Evolutionary conservation across 345 rosid species (phyloP).

Genomic region (Excoecaria agallocha): DNA sequence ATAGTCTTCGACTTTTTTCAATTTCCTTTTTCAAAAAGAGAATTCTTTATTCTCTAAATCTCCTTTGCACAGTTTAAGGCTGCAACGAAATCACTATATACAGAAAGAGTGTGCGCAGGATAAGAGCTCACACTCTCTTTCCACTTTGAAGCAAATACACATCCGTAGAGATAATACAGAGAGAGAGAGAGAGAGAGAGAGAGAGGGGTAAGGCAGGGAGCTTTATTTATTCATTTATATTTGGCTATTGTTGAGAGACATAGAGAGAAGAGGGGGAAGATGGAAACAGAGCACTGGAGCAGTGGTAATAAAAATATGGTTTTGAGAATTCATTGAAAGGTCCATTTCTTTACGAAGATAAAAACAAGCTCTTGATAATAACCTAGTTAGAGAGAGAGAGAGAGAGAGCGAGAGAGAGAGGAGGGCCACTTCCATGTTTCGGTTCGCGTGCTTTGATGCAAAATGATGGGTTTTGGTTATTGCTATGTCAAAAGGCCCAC

Average conservation of each 20-base stretch:
- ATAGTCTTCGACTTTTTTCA: slow-evolving; percentile 9
- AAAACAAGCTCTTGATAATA: slow-evolving; percentile 18
- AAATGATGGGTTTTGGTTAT: slow-evolving; percentile 34
- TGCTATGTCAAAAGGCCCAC: slow-evolving; percentile 40
- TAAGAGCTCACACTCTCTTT: slow-evolving; percentile 62
- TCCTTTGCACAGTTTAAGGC: slow-evolving; percentile 52
- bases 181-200: too few relatives aligned
- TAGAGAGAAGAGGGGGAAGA: slow-evolving; percentile 8
- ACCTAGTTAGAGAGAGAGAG: slow-evolving; percentile 3
- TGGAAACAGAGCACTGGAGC: background rate
- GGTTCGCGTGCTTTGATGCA: slow-evolving; percentile 55
- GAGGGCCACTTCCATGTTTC: slow-evolving; percentile 30
- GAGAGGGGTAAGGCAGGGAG: slow-evolving; percentile 18
- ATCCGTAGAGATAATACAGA: background rate
- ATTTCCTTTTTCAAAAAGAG: background rate
- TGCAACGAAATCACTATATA: slow-evolving; percentile 69
- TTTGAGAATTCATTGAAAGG: slow-evolving; percentile 44
- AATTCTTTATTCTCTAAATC: too few relatives aligned
- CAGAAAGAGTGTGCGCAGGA: slow-evolving; percentile 65
- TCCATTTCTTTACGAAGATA: slow-evolving; percentile 42
- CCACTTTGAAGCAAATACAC: slow-evolving; percentile 42
- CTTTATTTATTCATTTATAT: background rate
- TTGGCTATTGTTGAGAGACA: slow-evolving; percentile 10
- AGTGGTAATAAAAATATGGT: slow-evolving; percentile 8
- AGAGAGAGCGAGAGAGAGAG: slow-evolving; percentile 1